These are phyloP conservation scores for Metschnikowia arizonensis DNA, from an alignment of 805 yeast genomes.

Conservation along the genomic window DNA sequence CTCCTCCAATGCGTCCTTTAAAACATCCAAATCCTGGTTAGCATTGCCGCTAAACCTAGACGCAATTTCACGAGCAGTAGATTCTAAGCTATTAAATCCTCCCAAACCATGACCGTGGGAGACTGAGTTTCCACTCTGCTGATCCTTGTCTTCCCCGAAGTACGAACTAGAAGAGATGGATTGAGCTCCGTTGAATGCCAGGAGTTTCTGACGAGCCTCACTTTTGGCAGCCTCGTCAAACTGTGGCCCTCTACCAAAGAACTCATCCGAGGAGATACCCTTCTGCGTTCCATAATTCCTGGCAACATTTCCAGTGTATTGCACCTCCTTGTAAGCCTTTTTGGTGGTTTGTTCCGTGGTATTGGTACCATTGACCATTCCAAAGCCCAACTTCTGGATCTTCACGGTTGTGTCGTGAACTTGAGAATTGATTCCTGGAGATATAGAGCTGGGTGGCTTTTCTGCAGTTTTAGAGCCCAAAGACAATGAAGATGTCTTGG, in stretches of 20 bases:
- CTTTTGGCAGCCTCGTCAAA: constrained; percentile 72
- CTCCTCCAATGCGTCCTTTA: constrained; percentile 88
- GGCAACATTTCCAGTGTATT: constrained; percentile 71
- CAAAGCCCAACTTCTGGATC: constrained; percentile 83
- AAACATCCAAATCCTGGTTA: constrained; percentile 82
- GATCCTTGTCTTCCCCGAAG: constrained; percentile 77
- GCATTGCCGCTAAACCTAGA: constrained; percentile 68
- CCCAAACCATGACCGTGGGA: constrained; percentile 14
- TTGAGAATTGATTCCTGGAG: constrained; percentile 20
- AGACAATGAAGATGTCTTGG: constrained; percentile 9
- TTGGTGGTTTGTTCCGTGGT: constrained; percentile 38
- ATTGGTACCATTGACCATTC: constrained; percentile 71
- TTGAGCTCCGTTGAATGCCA: constrained; percentile 78
- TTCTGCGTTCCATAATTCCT: constrained; percentile 82
- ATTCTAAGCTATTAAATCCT: constrained; percentile 48
- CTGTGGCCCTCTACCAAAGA: constrained; percentile 78
- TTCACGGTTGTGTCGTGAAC: constrained; percentile 56
- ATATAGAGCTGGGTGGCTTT: not conserved
- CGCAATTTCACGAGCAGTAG: constrained; percentile 58
- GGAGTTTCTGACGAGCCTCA: constrained; percentile 80
- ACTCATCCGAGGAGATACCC: constrained; percentile 94
- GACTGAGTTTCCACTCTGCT: constrained; percentile 17
- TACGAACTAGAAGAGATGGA: constrained; percentile 90
- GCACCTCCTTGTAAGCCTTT: constrained; percentile 48
- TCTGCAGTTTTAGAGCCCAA: constrained; percentile 9